Conservation (phyloP, 176 grass and related monocot species). For the Juncus effusus region DNA sequence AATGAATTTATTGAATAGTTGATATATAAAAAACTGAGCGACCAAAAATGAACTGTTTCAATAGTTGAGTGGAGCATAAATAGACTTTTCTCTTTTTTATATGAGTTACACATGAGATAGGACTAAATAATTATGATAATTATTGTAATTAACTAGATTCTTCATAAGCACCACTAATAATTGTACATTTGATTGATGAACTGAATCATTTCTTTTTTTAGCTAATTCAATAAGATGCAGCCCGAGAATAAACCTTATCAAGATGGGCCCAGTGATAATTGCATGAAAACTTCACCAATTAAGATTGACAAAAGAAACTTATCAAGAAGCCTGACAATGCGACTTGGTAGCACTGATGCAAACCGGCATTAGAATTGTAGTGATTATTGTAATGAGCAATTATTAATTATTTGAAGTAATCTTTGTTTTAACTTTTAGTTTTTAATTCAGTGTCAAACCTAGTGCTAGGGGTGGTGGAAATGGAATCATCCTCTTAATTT, state of each 20-base stretch:
- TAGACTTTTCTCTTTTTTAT: too few species aligned
- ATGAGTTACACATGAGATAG: too few species aligned
- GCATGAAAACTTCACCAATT: constrained; percentile 16
- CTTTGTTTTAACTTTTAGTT: constrained; percentile 7
- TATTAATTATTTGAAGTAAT: constrained; percentile 20
- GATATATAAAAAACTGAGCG: too few species aligned
- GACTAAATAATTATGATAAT: too few species aligned
- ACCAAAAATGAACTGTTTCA: too few species aligned
- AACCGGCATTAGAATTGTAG: constrained; percentile 18
- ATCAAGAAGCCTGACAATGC: constrained; percentile 28
- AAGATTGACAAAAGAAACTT: constrained; percentile 18
- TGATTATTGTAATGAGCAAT: constrained; percentile 24
- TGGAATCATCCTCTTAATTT: constrained; percentile 27
- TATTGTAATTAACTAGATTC: too few species aligned
- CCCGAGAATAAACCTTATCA: constrained; percentile 31
- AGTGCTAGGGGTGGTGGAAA: constrained; percentile 13
- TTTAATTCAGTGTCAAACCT: constrained; percentile 8
- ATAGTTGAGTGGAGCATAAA: too few species aligned
- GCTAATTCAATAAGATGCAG: constrained; percentile 6
- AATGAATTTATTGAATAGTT: too few species aligned
- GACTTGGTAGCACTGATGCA: constrained; percentile 20
- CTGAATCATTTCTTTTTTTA: background rate
- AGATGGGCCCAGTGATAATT: constrained; percentile 19
- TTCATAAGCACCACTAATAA: too few species aligned
- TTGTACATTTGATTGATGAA: too few species aligned